Evolutionary conservation across 108 stramenopile species (phyloP), one percentile per base, ranked within the genome.

Genomic region (Nitzschia inconspicua): DNA sequence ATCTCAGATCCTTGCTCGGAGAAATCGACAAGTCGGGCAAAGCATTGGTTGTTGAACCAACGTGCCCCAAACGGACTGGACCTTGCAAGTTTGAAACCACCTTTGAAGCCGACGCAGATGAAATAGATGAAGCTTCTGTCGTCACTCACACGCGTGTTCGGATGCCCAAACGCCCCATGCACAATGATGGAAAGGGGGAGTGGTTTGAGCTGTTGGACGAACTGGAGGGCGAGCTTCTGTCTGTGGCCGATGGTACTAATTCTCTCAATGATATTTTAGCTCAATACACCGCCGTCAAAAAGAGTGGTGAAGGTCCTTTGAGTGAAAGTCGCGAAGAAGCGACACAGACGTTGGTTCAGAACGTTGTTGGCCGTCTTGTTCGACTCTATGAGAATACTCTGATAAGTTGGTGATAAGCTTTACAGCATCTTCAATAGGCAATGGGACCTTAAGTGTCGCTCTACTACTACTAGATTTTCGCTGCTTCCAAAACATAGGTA

Each of bases 391-490:
- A 93, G 32, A 70, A 88, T 49, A 83, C 85, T 4, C 62, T 93
- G 50, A 78, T 93, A 25, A 80, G 82, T 72, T 93, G 91, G 91
- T 93, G 76, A 61, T 47, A n/a, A n/a, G n/a, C n/a, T n/a, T n/a
- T n/a, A n/a, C n/a, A n/a, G n/a, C n/a, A n/a, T n/a, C n/a, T n/a
- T n/a, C n/a, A n/a, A n/a, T n/a, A n/a, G n/a, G n/a, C n/a, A n/a
- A n/a, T n/a, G n/a, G n/a, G n/a, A n/a, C n/a, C n/a, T n/a, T n/a
- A n/a, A n/a, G n/a, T n/a, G n/a, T n/a, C n/a, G n/a, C n/a, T n/a
- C n/a, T n/a, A n/a, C n/a, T n/a, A n/a, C n/a, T n/a, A n/a, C n/a
- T n/a, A n/a, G n/a, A n/a, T n/a, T n/a, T n/a, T n/a, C n/a, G n/a
- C n/a, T n/a, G n/a, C n/a, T n/a, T n/a, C n/a, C n/a, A n/a, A n/a